These are phyloP conservation scores for Scutellaria galericulata DNA, from an alignment of 257 asterid genomes.

Conservation along the genomic window DNA sequence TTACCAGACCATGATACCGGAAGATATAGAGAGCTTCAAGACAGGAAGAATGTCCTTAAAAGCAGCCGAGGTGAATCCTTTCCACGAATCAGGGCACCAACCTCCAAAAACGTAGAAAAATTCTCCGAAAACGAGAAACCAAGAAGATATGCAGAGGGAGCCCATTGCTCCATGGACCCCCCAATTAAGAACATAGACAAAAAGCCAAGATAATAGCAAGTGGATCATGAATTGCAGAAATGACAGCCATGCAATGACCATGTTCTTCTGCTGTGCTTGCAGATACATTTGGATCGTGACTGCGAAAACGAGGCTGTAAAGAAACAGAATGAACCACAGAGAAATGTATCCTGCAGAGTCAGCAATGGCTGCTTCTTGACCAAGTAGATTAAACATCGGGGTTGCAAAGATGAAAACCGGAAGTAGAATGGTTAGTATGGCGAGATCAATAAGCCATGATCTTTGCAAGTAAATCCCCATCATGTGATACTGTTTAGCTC, in stretches of 20 bases:
- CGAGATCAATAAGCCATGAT: constrained; percentile 48
- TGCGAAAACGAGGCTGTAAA: constrained; percentile 45
- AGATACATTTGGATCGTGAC: constrained; percentile 60
- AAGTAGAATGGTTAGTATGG: constrained; percentile 38
- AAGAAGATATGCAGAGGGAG: constrained; percentile 38
- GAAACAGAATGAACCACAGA: constrained; percentile 18
- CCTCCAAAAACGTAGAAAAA: constrained; percentile 60
- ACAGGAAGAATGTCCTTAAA: constrained; percentile 43
- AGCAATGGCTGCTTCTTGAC: constrained; percentile 21
- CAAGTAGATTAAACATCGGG: constrained; percentile 42
- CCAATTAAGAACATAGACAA: constrained; percentile 43
- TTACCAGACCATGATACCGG: constrained; percentile 67
- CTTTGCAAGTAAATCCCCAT: constrained; percentile 61
- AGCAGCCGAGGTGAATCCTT: constrained; percentile 52
- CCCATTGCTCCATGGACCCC: constrained; percentile 55
- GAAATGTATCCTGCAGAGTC: constrained; percentile 35
- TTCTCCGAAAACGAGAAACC: constrained; percentile 55
- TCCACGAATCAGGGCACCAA: constrained; percentile 70
- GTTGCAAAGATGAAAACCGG: constrained; percentile 51
- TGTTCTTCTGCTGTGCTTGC: constrained; percentile 63
- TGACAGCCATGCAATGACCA: constrained; percentile 54
- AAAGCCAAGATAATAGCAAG: constrained; percentile 57
- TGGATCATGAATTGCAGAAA: constrained; percentile 44
- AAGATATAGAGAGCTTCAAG: constrained; percentile 50
- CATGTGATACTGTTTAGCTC: constrained; percentile 46